These are phyloP conservation scores for Myriosclerotinia curreyana DNA, from an alignment of 2,329 filamentous ascomycete species.

Conservation along the genomic window DNA sequence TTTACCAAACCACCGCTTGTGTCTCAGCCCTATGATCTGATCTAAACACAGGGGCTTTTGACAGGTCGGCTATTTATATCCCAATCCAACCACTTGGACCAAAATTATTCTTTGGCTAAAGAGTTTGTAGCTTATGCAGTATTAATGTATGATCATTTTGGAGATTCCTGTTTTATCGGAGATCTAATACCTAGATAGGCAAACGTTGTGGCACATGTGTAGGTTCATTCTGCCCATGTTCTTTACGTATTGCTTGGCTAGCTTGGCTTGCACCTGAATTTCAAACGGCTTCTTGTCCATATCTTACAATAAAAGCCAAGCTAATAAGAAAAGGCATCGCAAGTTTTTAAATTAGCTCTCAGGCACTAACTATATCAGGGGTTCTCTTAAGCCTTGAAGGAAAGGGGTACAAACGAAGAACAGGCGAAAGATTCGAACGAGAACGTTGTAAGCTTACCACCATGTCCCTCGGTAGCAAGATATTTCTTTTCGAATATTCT, in stretches of 20 bases:
- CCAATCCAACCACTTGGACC: background rate
- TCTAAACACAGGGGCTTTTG: conserved; percentile 10
- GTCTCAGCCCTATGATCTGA: conserved; percentile 23
- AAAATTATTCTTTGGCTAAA: background rate
- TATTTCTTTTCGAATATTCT: background rate
- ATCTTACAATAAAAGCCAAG: conserved; percentile 2
- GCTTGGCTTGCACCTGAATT: conserved; percentile 15
- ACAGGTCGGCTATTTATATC: conserved; percentile 22
- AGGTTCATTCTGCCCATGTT: background rate
- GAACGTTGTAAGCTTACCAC: conserved; percentile 23
- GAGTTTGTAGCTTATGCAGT: conserved; percentile 1
- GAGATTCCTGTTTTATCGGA: background rate
- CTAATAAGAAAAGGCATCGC: background rate
- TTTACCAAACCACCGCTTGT: background rate
- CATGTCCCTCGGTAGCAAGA: conserved; percentile 14
- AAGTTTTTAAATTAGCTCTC: background rate
- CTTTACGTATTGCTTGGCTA: conserved; percentile 16
- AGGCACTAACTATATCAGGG: background rate
- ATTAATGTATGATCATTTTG: background rate
- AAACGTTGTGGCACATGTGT: background rate
- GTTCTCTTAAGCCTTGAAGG: background rate
- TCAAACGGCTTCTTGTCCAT: conserved; percentile 3
- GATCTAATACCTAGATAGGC: background rate
- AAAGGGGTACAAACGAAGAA: background rate
- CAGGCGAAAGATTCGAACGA: background rate